phyloP scores from a whole-genome alignment of 106 monocot genomes.

The Amphibolis antarctica region DNA sequence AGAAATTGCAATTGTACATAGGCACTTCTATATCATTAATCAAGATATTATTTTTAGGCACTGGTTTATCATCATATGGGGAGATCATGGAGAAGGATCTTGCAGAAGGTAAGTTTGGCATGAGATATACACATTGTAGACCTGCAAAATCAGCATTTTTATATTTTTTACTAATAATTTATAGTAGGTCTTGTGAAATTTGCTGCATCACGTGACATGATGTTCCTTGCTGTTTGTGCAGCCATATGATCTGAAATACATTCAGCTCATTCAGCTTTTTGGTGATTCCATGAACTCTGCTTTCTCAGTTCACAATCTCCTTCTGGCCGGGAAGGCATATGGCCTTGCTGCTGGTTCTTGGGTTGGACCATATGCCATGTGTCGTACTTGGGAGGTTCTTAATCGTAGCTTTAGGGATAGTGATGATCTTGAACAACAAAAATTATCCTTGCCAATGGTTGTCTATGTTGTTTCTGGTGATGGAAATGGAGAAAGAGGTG shows the following conservation, averaged over 20 bases:
- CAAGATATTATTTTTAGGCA: slow-evolving; percentile 36
- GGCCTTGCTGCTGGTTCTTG: slow-evolving; percentile 88
- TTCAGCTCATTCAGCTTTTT: slow-evolving; percentile 67
- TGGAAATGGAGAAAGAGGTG: slow-evolving; percentile 89
- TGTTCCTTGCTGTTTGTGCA: slow-evolving; percentile 21
- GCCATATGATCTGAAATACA: slow-evolving; percentile 74
- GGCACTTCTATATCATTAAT: neutral
- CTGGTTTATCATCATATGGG: slow-evolving; percentile 78
- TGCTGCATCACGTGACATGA: neutral
- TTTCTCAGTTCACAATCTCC: slow-evolving; percentile 85
- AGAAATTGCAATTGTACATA: neutral
- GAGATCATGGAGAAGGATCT: slow-evolving; percentile 79
- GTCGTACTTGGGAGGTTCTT: slow-evolving; percentile 88
- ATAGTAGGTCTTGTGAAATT: neutral
- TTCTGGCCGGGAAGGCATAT: slow-evolving; percentile 75
- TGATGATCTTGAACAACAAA: slow-evolving; percentile 8
- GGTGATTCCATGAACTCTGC: slow-evolving; percentile 49
- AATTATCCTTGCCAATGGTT: slow-evolving; percentile 57
- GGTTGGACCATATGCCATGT: slow-evolving; percentile 98
- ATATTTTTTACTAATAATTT: neutral
- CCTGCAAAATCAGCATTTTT: neutral
- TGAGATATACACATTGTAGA: neutral
- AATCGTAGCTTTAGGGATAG: slow-evolving; percentile 25
- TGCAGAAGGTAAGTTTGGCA: slow-evolving; percentile 46
- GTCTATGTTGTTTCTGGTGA: slow-evolving; percentile 93